Evolutionary conservation across 108 stramenopile genomes (phyloP).

Genomic region (Nitzschia sp.): DNA sequence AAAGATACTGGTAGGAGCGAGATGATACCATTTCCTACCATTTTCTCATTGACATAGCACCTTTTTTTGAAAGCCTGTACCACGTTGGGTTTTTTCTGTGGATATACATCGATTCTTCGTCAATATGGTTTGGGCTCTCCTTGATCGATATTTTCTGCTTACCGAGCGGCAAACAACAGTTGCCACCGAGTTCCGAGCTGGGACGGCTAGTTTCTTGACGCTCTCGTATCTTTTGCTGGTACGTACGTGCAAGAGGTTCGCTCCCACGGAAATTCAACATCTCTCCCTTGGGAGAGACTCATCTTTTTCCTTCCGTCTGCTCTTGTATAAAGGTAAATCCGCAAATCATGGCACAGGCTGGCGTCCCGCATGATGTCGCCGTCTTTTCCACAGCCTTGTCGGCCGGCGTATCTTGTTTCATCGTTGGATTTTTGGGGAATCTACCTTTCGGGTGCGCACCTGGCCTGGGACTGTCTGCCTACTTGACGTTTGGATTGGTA

Average conservation of each 20-base stretch:
- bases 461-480: slow-evolving; percentile 53
- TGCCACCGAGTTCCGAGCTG: slow-evolving; percentile 53
- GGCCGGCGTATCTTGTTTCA: slow-evolving; percentile 37
- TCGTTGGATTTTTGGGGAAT: slow-evolving; percentile 55
- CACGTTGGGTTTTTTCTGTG: too few relatives aligned
- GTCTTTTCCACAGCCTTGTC: slow-evolving; percentile 56
- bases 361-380: slow-evolving; percentile 42
- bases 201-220: slow-evolving; percentile 55
- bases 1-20: too few relatives aligned
- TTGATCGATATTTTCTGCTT: slow-evolving; percentile 38
- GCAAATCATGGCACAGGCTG: slow-evolving; percentile 49
- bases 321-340: slow-evolving; percentile 40
- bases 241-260: background rate
- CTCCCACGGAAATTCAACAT: background rate
- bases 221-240: slow-evolving; percentile 55
- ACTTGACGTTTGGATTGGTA: slow-evolving; percentile 58
- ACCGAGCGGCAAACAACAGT: slow-evolving; percentile 37
- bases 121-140: slow-evolving; percentile 1
- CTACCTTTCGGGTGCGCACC: slow-evolving; percentile 67
- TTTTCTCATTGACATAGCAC: too few relatives aligned
- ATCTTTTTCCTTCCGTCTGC: background rate
- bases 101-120: too few relatives aligned
- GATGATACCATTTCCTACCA: too few relatives aligned
- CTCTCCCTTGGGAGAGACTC: background rate
- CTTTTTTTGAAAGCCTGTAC: too few relatives aligned